phyloP scores from a whole-genome alignment of 202 grass and related monocot species.

The Brachypodium distachyon region DNA sequence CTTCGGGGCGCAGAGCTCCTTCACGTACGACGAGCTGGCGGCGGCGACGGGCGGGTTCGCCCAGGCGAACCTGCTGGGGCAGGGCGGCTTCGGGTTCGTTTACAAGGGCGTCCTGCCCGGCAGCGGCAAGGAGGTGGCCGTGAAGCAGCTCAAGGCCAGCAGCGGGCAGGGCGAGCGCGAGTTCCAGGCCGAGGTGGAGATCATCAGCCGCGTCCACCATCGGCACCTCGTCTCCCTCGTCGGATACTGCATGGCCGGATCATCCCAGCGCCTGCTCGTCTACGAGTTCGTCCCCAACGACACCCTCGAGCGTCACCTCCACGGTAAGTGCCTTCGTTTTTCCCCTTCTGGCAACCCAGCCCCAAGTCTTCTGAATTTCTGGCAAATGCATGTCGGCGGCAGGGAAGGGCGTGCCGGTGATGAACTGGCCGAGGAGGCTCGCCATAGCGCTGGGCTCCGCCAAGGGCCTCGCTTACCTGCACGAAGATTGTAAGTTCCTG shows the following conservation, averaged over 20 bases:
- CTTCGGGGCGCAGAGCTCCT: conserved; percentile 55
- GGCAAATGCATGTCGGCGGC: not conserved
- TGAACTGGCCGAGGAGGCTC: conserved; percentile 73
- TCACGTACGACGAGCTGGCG: conserved; percentile 80
- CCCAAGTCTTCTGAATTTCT: not conserved
- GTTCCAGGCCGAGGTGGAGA: conserved; percentile 88
- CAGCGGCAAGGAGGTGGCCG: conserved; percentile 66
- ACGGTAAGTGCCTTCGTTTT: too few species aligned
- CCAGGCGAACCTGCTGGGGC: conserved; percentile 57
- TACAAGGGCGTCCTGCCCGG: conserved; percentile 62
- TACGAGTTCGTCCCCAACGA: conserved; percentile 86
- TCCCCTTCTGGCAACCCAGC: too few species aligned
- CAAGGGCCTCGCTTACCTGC: conserved; percentile 91
- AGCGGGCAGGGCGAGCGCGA: conserved; percentile 79
- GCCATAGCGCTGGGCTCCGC: conserved; percentile 83
- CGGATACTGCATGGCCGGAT: conserved; percentile 59
- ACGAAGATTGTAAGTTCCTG: conserved; percentile 74
- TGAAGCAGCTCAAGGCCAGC: conserved; percentile 85
- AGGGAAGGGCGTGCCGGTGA: conserved; percentile 72
- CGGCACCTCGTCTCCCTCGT: conserved; percentile 84
- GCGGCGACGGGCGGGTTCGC: conserved; percentile 57
- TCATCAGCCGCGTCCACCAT: conserved; percentile 96
- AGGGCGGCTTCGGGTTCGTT: conserved; percentile 89
- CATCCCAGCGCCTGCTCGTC: conserved; percentile 62
- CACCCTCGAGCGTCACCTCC: conserved; percentile 74